Base-by-base conservation (phyloP, 1,284 basidiomycete species). In the Waitea zeae region DNA sequence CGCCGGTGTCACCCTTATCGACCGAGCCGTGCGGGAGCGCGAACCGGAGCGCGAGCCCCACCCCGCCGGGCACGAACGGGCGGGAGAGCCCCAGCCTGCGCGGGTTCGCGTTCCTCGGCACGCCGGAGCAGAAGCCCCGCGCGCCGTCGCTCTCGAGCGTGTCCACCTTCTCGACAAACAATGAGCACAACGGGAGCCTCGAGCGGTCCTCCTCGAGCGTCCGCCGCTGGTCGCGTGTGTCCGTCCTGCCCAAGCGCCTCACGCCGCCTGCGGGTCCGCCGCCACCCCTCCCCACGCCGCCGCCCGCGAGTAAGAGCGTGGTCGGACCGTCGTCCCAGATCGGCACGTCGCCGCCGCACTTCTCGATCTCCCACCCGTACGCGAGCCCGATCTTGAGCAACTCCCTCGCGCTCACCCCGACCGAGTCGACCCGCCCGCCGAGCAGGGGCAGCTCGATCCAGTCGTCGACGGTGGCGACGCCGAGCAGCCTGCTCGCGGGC, bases 201-300 rank as follows among this genome's bases (percentile, higher is more conserved):
- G 41, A 53, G 24, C 36, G 44, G 37, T 52, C 46, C 24, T 63
- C 62, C 27, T 49, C 52, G 34, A 56, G 59, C 3, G 56, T 50
- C 37, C 62, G 59, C 38, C 58, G 66, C 33, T 76, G 75, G 71
- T 76, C 76, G 13, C 59, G 70, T 30, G 70, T 69, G 44, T 50
- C 53, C 12, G n/a, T n/a, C n/a, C 52, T 73, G 24, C 71, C 71
- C 2, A 61, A 64, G 28, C 58, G 62, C 26, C 48, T 59, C 35
- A 66, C 64, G 5, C 71, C 71, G n/a, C 70, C 72, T 3, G 62
- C 54, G 26, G 69, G 67, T 6, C 67, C 70, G 6, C 66, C 65
- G 15, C 70, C 70, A 5, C 61, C 62, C n/a, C 28, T 24, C n/a
- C n/a, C n/a, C n/a, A n/a, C n/a, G n/a, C n/a, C n/a, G 38, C 13